Conservation (phyloP, 768 basidiomycete species). For the Porphyrellus cyaneotinctus region DNA sequence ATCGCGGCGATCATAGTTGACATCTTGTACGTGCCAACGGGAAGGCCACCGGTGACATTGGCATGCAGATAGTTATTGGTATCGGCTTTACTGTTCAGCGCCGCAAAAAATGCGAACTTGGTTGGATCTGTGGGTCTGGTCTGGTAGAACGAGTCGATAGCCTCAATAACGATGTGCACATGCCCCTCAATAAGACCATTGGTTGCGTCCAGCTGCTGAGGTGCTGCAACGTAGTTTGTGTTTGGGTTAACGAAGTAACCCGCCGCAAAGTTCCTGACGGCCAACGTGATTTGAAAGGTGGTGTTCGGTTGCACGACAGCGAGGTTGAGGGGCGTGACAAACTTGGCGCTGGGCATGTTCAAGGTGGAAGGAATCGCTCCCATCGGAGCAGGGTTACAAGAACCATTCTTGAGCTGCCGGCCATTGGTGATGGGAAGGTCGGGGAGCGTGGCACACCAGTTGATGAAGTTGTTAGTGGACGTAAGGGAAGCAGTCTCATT, state of each 20-base stretch:
- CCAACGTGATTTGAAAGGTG: slow-evolving; percentile 52
- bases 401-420: slow-evolving; percentile 46
- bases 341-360: slow-evolving; percentile 55
- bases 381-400: slow-evolving; percentile 61
- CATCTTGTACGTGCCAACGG: slow-evolving; percentile 48
- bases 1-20: slow-evolving; percentile 42
- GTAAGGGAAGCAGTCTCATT: slow-evolving; percentile 57
- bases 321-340: slow-evolving; percentile 44
- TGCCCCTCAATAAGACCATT: slow-evolving; percentile 57
- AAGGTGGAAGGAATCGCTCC: slow-evolving; percentile 49
- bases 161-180: slow-evolving; percentile 58
- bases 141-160: slow-evolving; percentile 43
- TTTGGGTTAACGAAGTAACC: slow-evolving; percentile 58
- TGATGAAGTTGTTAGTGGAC: slow-evolving; percentile 73
- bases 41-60: slow-evolving; percentile 50
- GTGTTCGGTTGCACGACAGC: slow-evolving; percentile 40
- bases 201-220: slow-evolving; percentile 43
- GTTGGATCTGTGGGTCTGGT: slow-evolving; percentile 47
- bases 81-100: slow-evolving; percentile 42
- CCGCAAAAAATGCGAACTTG: slow-evolving; percentile 58
- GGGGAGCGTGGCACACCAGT: slow-evolving; percentile 51
- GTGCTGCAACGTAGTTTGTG: slow-evolving; percentile 52
- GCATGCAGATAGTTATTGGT: slow-evolving; percentile 43
- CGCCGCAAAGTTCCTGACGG: slow-evolving; percentile 41
- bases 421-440: slow-evolving; percentile 58